Evolutionary conservation across 2,329 filamentous ascomycete species (phyloP), one percentile per base, ranked within the genome.

Genomic region (Cercospora canescens): DNA sequence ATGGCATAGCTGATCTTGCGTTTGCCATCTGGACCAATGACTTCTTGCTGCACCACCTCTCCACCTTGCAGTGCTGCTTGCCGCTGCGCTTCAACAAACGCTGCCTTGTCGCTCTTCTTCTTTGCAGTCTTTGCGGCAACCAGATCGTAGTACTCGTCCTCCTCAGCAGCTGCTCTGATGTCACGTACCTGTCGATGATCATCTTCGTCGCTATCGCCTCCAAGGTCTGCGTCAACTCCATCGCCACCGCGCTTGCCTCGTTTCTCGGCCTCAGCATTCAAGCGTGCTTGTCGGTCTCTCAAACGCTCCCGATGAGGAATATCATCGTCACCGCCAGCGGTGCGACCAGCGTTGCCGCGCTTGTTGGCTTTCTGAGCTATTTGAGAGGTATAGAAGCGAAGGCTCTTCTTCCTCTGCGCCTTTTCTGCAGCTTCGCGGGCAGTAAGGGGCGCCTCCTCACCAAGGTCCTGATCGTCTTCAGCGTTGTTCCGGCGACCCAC

Each of bases 351-450:
- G 34, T 85, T 88, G 6, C 89, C 88, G 63, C 92, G 92, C 77
- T 92, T 94, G 81, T 93, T 96, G 64, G 92, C 89, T 81, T 97
- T 98, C 78, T 98, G 94, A 30, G 92, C 91, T 71, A 99, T 95
- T 78, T 99, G 95, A 3, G 94, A 97, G 2, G 96, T 98, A 85
- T 99, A 99, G 84, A 99, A 99, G 69, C 93, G 91, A 65, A 99
- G 86, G 70, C 88, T 93, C 84, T 96, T 97, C 85, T 95, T 97
- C 79, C 91, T 91, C 66, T 88, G 87, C 0, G 90, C 91, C 81
- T 99, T 99, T 74, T 96, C 92, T 48, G 91, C 91, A 0, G 92
- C 90, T 67, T 94, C 89, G 67, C 89, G 86, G 11, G 89, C 88
- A 62, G 93, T 92, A 65, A 98, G 86, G 4, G 84, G 82, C 16